phyloP scores from a whole-genome alignment of 2,329 filamentous ascomycete genomes.

The Aspergillus sp. region DNA sequence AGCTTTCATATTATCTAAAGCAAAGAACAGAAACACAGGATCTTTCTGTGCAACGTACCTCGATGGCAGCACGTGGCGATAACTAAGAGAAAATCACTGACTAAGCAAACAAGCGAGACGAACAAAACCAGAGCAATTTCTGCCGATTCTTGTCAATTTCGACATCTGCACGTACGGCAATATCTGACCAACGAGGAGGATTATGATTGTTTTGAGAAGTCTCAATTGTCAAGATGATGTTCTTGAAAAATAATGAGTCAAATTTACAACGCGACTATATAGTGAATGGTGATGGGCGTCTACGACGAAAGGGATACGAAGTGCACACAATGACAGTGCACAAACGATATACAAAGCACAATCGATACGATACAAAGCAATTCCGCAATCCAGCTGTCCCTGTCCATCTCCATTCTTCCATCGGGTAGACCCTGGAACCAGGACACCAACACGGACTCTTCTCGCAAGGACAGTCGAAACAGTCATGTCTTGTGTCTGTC shows the following conservation, averaged over 20 bases:
- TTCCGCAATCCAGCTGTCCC: slow-evolving; percentile 30
- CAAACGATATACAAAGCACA: neutral
- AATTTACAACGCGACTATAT: neutral
- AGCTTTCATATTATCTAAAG: no score
- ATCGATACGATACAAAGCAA: slow-evolving; percentile 15
- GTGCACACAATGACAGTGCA: neutral
- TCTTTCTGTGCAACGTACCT: no score
- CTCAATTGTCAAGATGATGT: neutral
- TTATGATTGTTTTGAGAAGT: no score
- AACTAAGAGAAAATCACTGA: neutral
- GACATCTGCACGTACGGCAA: no score
- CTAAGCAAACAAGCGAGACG: neutral
- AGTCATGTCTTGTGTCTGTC: slow-evolving; percentile 38
- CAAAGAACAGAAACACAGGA: no score
- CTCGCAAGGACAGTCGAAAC: slow-evolving; percentile 29
- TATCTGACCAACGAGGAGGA: no score
- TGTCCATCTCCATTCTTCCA: slow-evolving; percentile 2
- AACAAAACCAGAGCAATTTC: neutral
- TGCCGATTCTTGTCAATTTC: neutral
- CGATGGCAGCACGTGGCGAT: neutral
- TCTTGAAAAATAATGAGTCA: neutral
- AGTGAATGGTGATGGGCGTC: neutral
- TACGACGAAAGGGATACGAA: neutral
- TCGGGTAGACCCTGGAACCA: neutral
- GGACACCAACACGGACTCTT: slow-evolving; percentile 24